Evolutionary conservation across 768 basidiomycete species (phyloP), one percentile per base, ranked within the genome.

Genomic region (Mycena metata): DNA sequence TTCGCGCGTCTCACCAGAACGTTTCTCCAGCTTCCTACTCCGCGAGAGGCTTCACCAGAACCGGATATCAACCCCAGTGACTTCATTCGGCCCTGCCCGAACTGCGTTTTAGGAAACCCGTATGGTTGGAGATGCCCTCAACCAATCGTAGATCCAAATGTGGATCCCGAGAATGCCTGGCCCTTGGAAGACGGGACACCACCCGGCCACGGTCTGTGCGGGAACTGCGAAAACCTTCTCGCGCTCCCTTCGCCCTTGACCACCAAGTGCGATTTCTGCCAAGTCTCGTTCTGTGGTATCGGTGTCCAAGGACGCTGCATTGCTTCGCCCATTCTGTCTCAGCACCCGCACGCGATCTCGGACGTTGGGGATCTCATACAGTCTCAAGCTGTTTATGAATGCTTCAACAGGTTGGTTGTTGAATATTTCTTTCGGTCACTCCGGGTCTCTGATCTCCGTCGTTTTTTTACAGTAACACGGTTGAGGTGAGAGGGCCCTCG

Each of bases 251-350:
- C 94, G 15, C 94, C 94, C 16, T 79, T 88, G 36, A 93, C 94
- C n/a, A 87, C 92, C 26, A 91, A 88, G 78, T 96, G 94, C 74
- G 94, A 95, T 76, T 86, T 95, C 69, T 96, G 94, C 71, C 89
- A 90, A 66, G 89, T 92, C 10, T 91, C 85, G 2, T 95, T 95
- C 77, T 96, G 94, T 74, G 94, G 94, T 12, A 89, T 96, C 66
- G 88, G 87, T 54, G 86, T 96, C 24, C 92, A 89, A 63, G 87
- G 86, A 17, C 89, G 94, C 54, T 96, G 94, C 76, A 75, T 84
- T 52, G 91, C 93, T 1, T 77, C 85, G 19, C 81, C 86, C 16
- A 76, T 95, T 15, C 65, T 78, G 23, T 74, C 82, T 0, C 92
- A 93, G 69, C 88, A 92, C 17, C 93, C 90, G 2, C 90, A 94